Percentiles rank a stretch among this genome's conserved stretches.
Conservation (phyloP, 495 filamentous ascomycete genomes). For the Choiromyces venosus region DNA sequence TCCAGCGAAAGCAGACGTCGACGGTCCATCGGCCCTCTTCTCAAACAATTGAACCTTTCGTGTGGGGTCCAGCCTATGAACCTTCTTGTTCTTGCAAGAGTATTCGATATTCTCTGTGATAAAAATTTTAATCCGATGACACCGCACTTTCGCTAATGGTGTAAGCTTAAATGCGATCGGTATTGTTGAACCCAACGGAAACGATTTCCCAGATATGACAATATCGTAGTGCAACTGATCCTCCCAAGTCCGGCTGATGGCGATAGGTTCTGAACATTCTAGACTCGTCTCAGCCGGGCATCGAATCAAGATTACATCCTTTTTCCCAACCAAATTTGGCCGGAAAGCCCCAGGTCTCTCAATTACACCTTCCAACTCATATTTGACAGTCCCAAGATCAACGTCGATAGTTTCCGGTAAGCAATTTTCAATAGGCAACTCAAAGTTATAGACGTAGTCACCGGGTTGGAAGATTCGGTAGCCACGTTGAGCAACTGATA, state of each 20-base stretch:
- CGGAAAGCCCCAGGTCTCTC: constrained; percentile 91
- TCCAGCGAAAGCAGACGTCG: constrained; percentile 68
- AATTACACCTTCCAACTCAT: constrained; percentile 80
- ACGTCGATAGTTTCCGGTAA: constrained; percentile 88
- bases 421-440: constrained; percentile 86
- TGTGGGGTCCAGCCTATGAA: constrained; percentile 76
- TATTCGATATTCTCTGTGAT: constrained; percentile 94
- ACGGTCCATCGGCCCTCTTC: constrained; percentile 76
- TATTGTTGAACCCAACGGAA: constrained; percentile 84
- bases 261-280: constrained; percentile 92
- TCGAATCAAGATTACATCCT: constrained; percentile 81
- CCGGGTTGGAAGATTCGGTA: constrained; percentile 86
- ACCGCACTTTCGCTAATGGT: constrained; percentile 90
- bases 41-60: constrained; percentile 85
- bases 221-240: constrained; percentile 98
- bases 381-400: constrained; percentile 80
- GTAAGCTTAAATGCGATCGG: constrained; percentile 98
- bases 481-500: constrained; percentile 70
- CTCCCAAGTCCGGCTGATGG: constrained; percentile 94
- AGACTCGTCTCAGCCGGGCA: constrained; percentile 86
- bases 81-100: constrained; percentile 78
- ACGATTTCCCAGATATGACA: constrained; percentile 97
- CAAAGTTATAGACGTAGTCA: constrained; percentile 90
- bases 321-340: constrained; percentile 74
- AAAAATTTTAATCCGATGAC: constrained; percentile 91